Evolutionary conservation across 208 protist species (phyloP), one percentile per base, ranked within the genome.

Genomic region (Perkinsela sp.): DNA sequence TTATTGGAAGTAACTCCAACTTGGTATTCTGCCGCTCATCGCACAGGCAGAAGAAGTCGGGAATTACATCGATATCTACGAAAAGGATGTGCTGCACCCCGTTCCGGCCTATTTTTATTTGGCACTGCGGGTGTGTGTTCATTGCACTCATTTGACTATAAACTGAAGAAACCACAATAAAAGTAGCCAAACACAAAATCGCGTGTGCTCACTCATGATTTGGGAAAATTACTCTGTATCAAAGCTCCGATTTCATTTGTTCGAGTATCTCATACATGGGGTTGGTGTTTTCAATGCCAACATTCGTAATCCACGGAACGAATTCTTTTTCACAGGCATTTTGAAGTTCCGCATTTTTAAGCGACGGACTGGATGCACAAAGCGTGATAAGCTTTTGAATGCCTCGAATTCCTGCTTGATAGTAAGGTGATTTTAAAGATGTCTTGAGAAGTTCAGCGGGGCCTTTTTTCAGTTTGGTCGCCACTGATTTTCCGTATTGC

Each of bases 281-380:
- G 67, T 92, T 92, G 0, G 84, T 89, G 71, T 92, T 92, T 71
- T 92, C 86, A 73, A 90, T 89, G 6, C 84, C 86, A 1, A 90
- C 84, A 68, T 89, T 90, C 0, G 84, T 92, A 31, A 84, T 76
- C 80, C 82, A 90, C 29, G 73, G 72, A 28, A 73, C 76, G 68
- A 88, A 84, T 29, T 67, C 30, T 0, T 66, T 74, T 1, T 78
- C 74, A 1, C 72, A 71, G 30, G 29, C 16, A 0, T 71, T 69
- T 30, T 72, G 65, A 22, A 85, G 76, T 31, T 86, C 75, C 1
- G 77, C n/a, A 29, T 71, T 70, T 66, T 78, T 76, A 2, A 86
- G 77, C 6, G 70, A 71, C 2, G 75, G 69, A 66, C 82, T 67
- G 0, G 81, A 89, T 65, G 73, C 73, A 65, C 80, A 88, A 30